A percentile compares a stretch with the other conserved stretches of the same genome.
These are phyloP conservation scores for Geotrichum ghanense DNA, from an alignment of 805 yeast species.

Conservation along the genomic window DNA sequence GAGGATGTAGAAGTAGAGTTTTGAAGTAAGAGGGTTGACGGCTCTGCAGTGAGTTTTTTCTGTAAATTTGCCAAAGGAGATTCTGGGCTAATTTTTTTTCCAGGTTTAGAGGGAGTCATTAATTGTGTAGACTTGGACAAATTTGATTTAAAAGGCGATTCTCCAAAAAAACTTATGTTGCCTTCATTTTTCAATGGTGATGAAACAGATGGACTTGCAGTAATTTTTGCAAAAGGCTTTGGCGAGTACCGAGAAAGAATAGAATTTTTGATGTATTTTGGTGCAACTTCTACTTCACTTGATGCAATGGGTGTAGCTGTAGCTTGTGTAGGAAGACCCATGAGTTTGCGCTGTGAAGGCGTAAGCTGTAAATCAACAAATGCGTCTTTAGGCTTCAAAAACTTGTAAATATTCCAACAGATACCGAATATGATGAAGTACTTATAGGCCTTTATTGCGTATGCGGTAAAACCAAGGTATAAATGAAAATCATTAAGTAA, in stretches of 20 bases:
- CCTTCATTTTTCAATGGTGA: background rate
- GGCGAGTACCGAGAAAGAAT: conserved; percentile 12
- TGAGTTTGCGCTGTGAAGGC: conserved; percentile 18
- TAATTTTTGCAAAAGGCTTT: conserved; percentile 9
- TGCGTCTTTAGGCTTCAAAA: conserved; percentile 11
- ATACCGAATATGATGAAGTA: conserved; percentile 15
- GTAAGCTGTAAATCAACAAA: conserved; percentile 19
- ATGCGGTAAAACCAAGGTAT: conserved; percentile 16
- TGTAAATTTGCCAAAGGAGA: too few species aligned
- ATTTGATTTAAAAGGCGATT: background rate
- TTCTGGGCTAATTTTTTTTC: too few species aligned
- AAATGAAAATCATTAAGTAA: conserved; percentile 11
- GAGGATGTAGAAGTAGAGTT: too few species aligned
- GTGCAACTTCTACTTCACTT: conserved; percentile 16
- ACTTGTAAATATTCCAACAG: conserved; percentile 7
- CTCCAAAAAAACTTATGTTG: background rate
- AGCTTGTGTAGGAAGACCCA: conserved; percentile 21
- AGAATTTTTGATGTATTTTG: conserved; percentile 15
- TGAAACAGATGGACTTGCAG: background rate
- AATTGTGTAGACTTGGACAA: too few species aligned
- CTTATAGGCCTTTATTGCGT: too few species aligned
- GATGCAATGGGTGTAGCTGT: conserved; percentile 11
- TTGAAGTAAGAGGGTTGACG: too few species aligned
- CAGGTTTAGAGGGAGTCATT: too few species aligned
- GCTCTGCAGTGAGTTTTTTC: too few species aligned